Evolutionary conservation across 164 flowering plant genomes (phyloP).

Genomic region (Hamamelis virginiana): DNA sequence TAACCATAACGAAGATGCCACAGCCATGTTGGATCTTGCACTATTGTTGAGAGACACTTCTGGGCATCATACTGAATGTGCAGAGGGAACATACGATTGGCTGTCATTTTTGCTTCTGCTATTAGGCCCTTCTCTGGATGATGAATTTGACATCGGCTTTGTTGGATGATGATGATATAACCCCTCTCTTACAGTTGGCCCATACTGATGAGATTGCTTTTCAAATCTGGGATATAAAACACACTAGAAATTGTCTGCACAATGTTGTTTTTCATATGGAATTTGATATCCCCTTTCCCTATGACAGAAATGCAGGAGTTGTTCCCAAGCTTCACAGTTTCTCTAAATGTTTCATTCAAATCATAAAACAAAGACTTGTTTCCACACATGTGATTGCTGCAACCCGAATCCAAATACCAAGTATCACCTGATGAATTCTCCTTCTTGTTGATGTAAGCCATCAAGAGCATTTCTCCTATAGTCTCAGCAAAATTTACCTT

Average conservation of each 20-base stretch:
- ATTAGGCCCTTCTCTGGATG: slow-evolving; percentile 3
- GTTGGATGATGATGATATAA: background rate
- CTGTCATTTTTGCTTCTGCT: background rate
- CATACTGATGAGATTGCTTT: background rate
- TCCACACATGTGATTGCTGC: slow-evolving; percentile 1
- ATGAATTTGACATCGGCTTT: background rate
- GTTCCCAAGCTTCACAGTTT: background rate
- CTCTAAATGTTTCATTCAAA: background rate
- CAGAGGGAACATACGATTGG: background rate
- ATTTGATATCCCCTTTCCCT: background rate
- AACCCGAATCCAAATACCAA: too few species aligned
- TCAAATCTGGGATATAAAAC: background rate
- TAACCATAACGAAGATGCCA: too few species aligned
- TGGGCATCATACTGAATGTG: background rate
- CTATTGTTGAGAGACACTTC: background rate
- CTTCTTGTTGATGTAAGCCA: slow-evolving; percentile 1
- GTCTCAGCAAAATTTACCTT: background rate
- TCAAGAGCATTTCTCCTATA: background rate
- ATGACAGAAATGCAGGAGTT: background rate
- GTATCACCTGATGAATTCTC: background rate
- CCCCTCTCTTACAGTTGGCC: background rate
- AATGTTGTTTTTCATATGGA: background rate
- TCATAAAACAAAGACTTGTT: too few species aligned
- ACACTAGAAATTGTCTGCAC: background rate
- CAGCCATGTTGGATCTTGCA: background rate